A percentile compares a stretch with the other conserved stretches of the same genome.
phyloP scores from a whole-genome alignment of 306 rosid species.

The Styphnolobium japonicum region DNA sequence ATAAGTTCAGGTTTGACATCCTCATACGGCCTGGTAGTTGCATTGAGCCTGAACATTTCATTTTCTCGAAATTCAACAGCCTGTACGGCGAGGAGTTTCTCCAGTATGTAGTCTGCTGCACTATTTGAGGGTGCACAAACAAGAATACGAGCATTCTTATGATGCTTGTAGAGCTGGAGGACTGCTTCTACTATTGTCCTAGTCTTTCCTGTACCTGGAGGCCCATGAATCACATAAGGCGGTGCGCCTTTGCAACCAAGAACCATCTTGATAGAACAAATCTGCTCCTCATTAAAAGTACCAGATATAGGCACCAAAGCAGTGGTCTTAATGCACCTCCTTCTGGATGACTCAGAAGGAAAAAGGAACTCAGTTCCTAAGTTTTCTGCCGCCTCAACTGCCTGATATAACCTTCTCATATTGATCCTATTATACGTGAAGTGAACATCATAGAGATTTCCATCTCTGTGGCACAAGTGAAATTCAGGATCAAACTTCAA shows the following conservation, averaged over 20 bases:
- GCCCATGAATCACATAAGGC: conserved; percentile 83
- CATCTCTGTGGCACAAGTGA: conserved; percentile 52
- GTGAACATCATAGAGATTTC: conserved; percentile 51
- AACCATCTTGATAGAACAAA: conserved; percentile 58
- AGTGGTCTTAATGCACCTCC: conserved; percentile 48
- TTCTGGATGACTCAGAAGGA: conserved; percentile 45
- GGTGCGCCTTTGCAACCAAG: conserved; percentile 84
- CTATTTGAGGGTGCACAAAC: conserved; percentile 89
- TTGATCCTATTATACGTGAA: conserved; percentile 70
- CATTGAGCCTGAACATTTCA: conserved; percentile 84
- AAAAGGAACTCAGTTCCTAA: conserved; percentile 57
- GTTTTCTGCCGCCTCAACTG: conserved; percentile 50
- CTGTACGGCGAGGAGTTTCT: conserved; percentile 54
- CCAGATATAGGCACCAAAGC: conserved; percentile 57
- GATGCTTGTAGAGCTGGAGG: conserved; percentile 63
- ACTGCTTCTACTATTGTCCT: conserved; percentile 73
- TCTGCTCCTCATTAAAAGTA: conserved; percentile 66
- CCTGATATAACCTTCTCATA: conserved; percentile 83
- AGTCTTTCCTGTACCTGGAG: conserved; percentile 96
- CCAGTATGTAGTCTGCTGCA: conserved; percentile 83
- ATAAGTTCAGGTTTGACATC: conserved; percentile 64
- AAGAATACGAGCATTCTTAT: conserved; percentile 55
- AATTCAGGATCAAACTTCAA: conserved; percentile 58
- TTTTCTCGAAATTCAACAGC: conserved; percentile 35
- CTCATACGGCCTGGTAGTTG: conserved; percentile 59